Base-by-base conservation (phyloP, 164 flowering plant species). In the Saururus chinensis region DNA sequence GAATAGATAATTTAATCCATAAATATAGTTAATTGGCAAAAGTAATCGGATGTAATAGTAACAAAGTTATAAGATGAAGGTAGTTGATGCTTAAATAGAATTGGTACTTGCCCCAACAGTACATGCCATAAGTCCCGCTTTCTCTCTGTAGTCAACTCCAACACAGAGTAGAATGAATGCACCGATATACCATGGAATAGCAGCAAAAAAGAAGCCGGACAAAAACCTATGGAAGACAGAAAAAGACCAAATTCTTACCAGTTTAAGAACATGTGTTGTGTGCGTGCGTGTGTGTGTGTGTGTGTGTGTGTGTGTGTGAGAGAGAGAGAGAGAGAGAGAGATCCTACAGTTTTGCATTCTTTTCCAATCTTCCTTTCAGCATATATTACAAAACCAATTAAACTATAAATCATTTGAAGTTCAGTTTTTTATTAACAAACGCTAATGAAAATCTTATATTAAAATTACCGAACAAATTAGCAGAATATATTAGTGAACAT, bases 181-280 rank as follows among this genome's bases (percentile, higher is more conserved):
- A 53, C 95, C 97, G 65, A 87, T 20, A 54, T 87, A 90, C 97
- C 97, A 90, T 11, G 97, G 97, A 61, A 87, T 65, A 41, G 84
- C 85, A 60, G 84, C 90, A 66, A 81, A 64, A 63, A 87, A 77
- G 85, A 90, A 90, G 55, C 95, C 97, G 53, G 62, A 40, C 17
- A 90, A 69, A 68, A 87, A 90, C 88, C 95, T 89, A 30, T 30
- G 2, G 37, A 30, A 42, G 16, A 56, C 25, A 26, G 30, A 56
- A 30, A 25, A 8, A 16, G 22, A 16, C 23, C 17, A 56, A 22
- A 56, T 22, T 22, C 57, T 10, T 54, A 22, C 4, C 57, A 54
- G 17, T 54, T 54, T 9, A 22, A 19, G 9, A 10, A 5, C 17
- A 19, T n/a, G n/a, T n/a, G n/a, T n/a, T n/a, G n/a, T n/a, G n/a